Conservation (phyloP, 2,329 filamentous ascomycete genomes). For the Dactylellina haptotyla region DNA sequence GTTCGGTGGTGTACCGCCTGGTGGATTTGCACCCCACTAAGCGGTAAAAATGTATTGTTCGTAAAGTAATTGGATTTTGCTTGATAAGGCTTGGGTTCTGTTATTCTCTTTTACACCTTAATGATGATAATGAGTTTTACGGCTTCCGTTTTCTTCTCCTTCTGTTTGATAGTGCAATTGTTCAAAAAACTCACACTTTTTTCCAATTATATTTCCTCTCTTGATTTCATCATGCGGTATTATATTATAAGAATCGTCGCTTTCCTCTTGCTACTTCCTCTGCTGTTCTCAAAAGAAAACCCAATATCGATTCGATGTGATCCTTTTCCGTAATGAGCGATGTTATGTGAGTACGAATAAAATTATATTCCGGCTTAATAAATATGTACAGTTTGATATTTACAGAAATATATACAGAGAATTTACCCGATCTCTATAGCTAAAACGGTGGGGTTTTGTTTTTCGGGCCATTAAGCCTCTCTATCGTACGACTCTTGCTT, state of each 20-base stretch:
- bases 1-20: constrained; percentile 49
- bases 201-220: not conserved
- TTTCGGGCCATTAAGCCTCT: too few species aligned
- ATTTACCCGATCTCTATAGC: not conserved
- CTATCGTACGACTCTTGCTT: constrained; percentile 20
- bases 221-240: constrained; percentile 7
- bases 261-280: too few species aligned
- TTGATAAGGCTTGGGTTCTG: constrained; percentile 17
- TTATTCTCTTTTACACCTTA: constrained; percentile 23
- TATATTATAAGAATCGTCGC: not conserved
- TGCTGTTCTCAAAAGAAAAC: too few species aligned
- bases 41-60: not conserved
- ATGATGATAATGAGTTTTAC: constrained; percentile 39
- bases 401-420: constrained; percentile 1
- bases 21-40: constrained; percentile 48
- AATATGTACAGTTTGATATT: constrained; percentile 30
- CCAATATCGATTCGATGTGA: constrained; percentile 22
- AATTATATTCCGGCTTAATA: constrained; percentile 2
- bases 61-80: constrained; percentile 21
- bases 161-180: constrained; percentile 11
- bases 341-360: not conserved
- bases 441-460: too few species aligned
- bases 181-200: too few species aligned
- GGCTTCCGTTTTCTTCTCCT: constrained; percentile 32
- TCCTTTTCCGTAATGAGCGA: not conserved